phyloP scores from a whole-genome alignment of 2,329 filamentous ascomycete genomes.

The Chaetomiaceae sp. region DNA sequence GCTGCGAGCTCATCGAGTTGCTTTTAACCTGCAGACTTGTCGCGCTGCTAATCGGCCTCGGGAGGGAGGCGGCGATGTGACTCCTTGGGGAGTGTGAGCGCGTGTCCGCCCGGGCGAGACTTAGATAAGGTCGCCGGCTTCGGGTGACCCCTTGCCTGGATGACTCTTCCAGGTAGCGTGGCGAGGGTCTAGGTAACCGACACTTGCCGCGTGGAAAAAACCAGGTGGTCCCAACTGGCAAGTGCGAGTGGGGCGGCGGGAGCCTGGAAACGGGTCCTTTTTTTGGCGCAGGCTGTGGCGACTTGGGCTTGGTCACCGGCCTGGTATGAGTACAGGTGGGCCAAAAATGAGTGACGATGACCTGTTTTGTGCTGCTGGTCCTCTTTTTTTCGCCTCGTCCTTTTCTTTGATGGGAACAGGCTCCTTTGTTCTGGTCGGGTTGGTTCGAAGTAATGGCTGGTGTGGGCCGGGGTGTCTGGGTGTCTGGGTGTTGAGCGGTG shows the following conservation, averaged over 20 bases:
- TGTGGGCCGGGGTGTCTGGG: not conserved
- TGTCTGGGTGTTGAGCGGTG: conserved; percentile 5
- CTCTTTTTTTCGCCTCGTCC: conserved; percentile 17
- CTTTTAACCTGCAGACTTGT: conserved; percentile 17
- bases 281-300: conserved; percentile 25
- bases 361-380: not conserved
- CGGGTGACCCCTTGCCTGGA: conserved; percentile 26
- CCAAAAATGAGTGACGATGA: conserved; percentile 19
- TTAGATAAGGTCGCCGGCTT: conserved; percentile 22
- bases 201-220: conserved; percentile 23
- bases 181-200: conserved; percentile 26
- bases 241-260: conserved; percentile 22
- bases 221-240: conserved; percentile 35
- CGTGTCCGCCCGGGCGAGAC: conserved; percentile 23
- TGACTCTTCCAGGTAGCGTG: conserved; percentile 27
- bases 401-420: conserved; percentile 13
- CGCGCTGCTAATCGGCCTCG: conserved; percentile 17
- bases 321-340: conserved; percentile 6
- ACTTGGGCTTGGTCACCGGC: conserved; percentile 19
- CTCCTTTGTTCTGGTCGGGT: conserved; percentile 16
- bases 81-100: conserved; percentile 19
- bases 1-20: conserved; percentile 19
- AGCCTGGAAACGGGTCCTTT: conserved; percentile 30
- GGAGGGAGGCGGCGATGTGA: conserved; percentile 22
- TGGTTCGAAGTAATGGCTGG: not conserved